Conservation (phyloP, 768 basidiomycete species). For the Tephrocybe sp. region DNA sequence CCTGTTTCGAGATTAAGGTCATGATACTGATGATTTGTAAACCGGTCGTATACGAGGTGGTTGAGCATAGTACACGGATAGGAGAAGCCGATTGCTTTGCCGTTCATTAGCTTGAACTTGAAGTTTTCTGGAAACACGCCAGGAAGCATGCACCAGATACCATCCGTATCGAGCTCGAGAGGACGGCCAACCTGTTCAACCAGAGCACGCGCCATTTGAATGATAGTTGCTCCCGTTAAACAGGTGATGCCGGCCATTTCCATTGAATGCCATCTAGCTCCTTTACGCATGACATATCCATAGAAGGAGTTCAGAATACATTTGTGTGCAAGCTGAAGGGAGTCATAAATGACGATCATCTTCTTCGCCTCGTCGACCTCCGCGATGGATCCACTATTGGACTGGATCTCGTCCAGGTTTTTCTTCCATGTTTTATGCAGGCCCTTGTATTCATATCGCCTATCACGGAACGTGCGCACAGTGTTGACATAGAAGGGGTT, state of each 20-base stretch:
- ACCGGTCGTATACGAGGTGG: slow-evolving; percentile 91
- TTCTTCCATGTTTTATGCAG: slow-evolving; percentile 99
- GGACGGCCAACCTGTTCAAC: slow-evolving; percentile 98
- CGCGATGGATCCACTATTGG: slow-evolving; percentile 70
- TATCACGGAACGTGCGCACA: slow-evolving; percentile 93
- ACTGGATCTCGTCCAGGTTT: slow-evolving; percentile 74
- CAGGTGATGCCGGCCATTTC: slow-evolving; percentile 99
- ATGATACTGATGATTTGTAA: slow-evolving; percentile 98
- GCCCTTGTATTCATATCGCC: slow-evolving; percentile 99
- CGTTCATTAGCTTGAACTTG: slow-evolving; percentile 85
- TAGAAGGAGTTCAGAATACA: slow-evolving; percentile 99
- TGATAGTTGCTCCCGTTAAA: slow-evolving; percentile 94
- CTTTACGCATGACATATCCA: slow-evolving; percentile 99
- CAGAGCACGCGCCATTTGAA: slow-evolving; percentile 96
- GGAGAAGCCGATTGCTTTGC: slow-evolving; percentile 86
- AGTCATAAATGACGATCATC: slow-evolving; percentile 98
- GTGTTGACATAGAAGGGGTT: slow-evolving; percentile 99
- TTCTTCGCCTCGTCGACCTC: slow-evolving; percentile 97
- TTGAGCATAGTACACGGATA: slow-evolving; percentile 99
- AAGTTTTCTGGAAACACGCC: slow-evolving; percentile 98
- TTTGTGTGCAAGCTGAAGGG: slow-evolving; percentile 97
- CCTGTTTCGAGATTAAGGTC: slow-evolving; percentile 84
- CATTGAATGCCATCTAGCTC: slow-evolving; percentile 99
- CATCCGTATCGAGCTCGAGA: slow-evolving; percentile 96
- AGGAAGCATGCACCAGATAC: slow-evolving; percentile 99